Conservation (phyloP, 176 grass and related monocot species). For the Musa beccarii region DNA sequence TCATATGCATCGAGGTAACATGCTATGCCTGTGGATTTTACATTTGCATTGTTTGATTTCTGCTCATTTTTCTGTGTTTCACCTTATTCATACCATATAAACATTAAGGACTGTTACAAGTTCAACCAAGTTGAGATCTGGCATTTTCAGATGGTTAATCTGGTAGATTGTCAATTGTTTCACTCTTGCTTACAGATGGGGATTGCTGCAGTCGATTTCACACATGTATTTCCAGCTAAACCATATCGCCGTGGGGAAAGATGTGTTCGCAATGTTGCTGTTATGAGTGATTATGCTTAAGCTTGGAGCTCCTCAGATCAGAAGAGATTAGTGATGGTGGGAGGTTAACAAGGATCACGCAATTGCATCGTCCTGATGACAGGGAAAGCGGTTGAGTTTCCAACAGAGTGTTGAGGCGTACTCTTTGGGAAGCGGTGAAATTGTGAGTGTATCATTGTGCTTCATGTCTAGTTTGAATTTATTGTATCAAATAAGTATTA, state of each 20-base stretch:
- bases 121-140: neutral
- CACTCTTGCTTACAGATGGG: slow-evolving; percentile 66
- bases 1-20: slow-evolving; percentile 93
- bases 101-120: neutral
- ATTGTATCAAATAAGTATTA: neutral
- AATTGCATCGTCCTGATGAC: slow-evolving; percentile 34
- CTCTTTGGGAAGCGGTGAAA: slow-evolving; percentile 89
- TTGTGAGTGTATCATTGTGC: slow-evolving; percentile 39
- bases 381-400: slow-evolving; percentile 66
- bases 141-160: neutral
- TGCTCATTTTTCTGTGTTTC: neutral
- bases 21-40: slow-evolving; percentile 22
- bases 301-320: slow-evolving; percentile 60
- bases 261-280: slow-evolving; percentile 61
- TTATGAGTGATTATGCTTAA: slow-evolving; percentile 97
- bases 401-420: slow-evolving; percentile 82
- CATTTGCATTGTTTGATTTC: neutral
- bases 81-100: neutral
- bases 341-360: slow-evolving; percentile 54
- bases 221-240: slow-evolving; percentile 86
- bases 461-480: slow-evolving; percentile 14
- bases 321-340: slow-evolving; percentile 73
- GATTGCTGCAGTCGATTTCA: slow-evolving; percentile 72
- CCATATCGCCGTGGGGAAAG: slow-evolving; percentile 71
- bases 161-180: slow-evolving; percentile 5